Evolutionary conservation across 2,329 filamentous ascomycete species (phyloP).

Genomic region (Penicillium sp.): DNA sequence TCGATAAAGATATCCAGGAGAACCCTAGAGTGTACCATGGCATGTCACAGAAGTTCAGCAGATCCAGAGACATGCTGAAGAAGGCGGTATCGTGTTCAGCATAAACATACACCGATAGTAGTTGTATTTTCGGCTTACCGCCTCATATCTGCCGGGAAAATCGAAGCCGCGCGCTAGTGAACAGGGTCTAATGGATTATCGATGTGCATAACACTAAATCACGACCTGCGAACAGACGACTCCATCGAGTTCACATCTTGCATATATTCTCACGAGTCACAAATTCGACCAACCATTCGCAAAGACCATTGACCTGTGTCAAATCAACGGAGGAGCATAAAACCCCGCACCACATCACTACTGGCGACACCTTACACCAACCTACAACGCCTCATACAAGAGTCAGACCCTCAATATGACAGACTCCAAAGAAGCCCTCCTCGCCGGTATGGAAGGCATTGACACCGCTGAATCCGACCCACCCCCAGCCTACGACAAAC

Average conservation of each 20-base stretch:
- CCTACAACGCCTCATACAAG: constrained; percentile 3
- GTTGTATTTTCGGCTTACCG: constrained; percentile 5
- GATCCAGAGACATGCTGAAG: background rate
- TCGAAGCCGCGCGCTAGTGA: background rate
- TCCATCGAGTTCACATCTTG: background rate
- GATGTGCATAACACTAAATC: background rate
- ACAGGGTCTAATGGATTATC: no score
- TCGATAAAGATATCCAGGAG: background rate
- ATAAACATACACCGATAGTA: background rate
- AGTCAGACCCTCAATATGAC: constrained; percentile 20
- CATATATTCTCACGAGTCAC: background rate
- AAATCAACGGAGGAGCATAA: background rate
- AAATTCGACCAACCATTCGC: background rate
- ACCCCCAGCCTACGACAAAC: constrained; percentile 37
- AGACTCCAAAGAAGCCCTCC: constrained; percentile 31
- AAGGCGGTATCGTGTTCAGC: background rate
- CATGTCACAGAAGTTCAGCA: background rate
- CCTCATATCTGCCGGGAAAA: constrained; percentile 1
- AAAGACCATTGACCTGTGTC: background rate
- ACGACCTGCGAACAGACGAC: background rate
- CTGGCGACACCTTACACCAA: background rate
- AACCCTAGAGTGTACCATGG: background rate
- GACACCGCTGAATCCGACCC: constrained; percentile 20
- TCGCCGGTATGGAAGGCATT: constrained; percentile 16
- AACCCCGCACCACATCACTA: constrained; percentile 1